Evolutionary conservation across 2,329 filamentous ascomycete species (phyloP), one percentile per base, ranked within the genome.

Genomic region (Coniochaeta sp.): DNA sequence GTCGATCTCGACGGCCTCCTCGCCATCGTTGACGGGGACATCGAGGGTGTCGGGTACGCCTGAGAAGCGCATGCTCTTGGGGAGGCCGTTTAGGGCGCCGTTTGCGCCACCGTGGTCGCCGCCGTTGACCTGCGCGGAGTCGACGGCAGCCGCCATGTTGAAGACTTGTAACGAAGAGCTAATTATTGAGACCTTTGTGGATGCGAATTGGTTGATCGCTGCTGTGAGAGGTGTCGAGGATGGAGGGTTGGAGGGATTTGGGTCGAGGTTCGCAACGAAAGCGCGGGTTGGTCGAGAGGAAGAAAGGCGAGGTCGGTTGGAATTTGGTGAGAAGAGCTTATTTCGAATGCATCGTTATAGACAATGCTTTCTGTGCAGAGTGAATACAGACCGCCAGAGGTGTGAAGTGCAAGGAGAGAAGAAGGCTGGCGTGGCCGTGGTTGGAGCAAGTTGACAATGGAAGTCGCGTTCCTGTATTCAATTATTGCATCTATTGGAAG

Each of bases 1-100:
- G 71, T 96, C 91, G 69, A 99, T 91, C 77, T 98, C 95, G 73
- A 99, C 85, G 69, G 92, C 85, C 65, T 88, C 85, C 66, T 87
- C 85, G 64, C 83, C 79, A 67, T 86, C 85, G 65, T 86, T 82
- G 9, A 88, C 84, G 17, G 85, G 85, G 62, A 89, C 85, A 67
- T 88, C 86, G 71, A 89, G 86, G 55, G 84, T 82, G 17, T 81
- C 77, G 58, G 86, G 85, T 63, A 89, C 86, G 65, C 88, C 83
- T 62, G 83, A 81, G 70, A 88, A 89, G 65, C 86, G 83, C 65
- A 77, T 80, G 75, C 80, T 83, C 62, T 73, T 73, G 14, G 77
- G 77, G 24, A 66, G 66, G 60, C 76, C 77, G 63, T 80, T 77
- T 54, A 70, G 66, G 44, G 70, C 69, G 59, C 79, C 79, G 56